A percentile compares a stretch with the other conserved stretches of the same genome.
Evolutionary conservation across 331 rosid species (phyloP).

Genomic region (Spiraea crenata): DNA sequence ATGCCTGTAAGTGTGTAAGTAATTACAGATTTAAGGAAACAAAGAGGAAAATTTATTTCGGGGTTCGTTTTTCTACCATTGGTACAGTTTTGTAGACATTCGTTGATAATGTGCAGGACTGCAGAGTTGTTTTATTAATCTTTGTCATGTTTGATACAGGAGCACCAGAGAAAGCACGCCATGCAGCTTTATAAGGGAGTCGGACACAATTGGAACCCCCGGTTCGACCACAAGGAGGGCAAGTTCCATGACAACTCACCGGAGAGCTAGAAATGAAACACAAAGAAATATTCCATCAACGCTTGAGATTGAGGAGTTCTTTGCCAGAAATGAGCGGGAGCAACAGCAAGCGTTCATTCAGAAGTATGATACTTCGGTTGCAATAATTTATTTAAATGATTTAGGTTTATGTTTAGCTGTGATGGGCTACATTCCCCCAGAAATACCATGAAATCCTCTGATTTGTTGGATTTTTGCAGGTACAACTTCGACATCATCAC

Average conservation of each 20-base stretch:
- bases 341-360: constrained; percentile 71
- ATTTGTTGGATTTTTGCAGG: constrained; percentile 44
- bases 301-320: constrained; percentile 80
- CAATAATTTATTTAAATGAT: neutral
- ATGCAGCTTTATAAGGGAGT: constrained; percentile 63
- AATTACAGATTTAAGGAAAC: neutral
- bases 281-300: constrained; percentile 64
- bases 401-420: neutral
- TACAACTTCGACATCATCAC: constrained; percentile 76
- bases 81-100: neutral
- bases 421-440: neutral
- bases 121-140: neutral
- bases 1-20: neutral
- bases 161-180: constrained; percentile 83
- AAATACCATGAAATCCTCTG: neutral
- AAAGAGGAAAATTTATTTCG: neutral
- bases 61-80: neutral
- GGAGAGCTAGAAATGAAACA: constrained; percentile 23
- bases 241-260: constrained; percentile 22
- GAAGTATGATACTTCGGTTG: constrained; percentile 42
- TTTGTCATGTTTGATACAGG: constrained; percentile 32
- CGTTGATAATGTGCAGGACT: neutral
- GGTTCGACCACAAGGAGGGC: constrained; percentile 65
- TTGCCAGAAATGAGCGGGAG: constrained; percentile 65
- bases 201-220: constrained; percentile 47